Evolutionary conservation across 257 asterid genomes (phyloP), one percentile per base, ranked within the genome.

Genomic region (Plantago major): DNA sequence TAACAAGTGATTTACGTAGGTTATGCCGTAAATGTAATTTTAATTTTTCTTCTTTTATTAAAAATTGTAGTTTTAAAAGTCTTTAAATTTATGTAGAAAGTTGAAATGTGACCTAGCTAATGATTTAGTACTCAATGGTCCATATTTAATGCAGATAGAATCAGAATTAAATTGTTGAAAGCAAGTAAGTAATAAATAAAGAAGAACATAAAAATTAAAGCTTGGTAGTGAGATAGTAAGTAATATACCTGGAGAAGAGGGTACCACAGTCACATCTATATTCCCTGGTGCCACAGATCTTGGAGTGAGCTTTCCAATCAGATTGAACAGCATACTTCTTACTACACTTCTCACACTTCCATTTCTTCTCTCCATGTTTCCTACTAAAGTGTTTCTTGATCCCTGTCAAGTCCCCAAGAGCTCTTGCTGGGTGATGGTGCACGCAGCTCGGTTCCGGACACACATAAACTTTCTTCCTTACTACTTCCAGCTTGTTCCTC

Each of bases 221-320:
- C 26, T 22, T 48, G 3, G 9, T 48, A 48, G 9, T 44, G 0
- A 22, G 22, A 14, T 4, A 44, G 40, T 33, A 30, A 30, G 3
- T 30, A 33, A 7, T 0, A 52, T 76, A 84, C 95, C 95, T 81
- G 62, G 95, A 86, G 46, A 86, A 86, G 19, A 83, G 82, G 69
- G 95, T 86, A 46, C 95, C 90, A 55, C 95, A 86, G 57, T 83
- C 86, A 40, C 95, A 86, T 73, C 85, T 74, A 61, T 86, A 86
- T 60, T 86, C 95, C 49, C 95, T 77, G 1, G 95, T 83, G 42
- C 95, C 95, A 64, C 95, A 86, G 26, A 83, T 81, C 78, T 86
- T 86, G 77, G 88, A 83, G 63, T 86, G 95, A 22, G 95, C 95
- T 50, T 86, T 86, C 95, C 90, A 86, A 17, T 86, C 95, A 0